Evolutionary conservation across 129 eudicot genomes (phyloP), one percentile per base, ranked within the genome.

Genomic region (Kitagawia praeruptora): DNA sequence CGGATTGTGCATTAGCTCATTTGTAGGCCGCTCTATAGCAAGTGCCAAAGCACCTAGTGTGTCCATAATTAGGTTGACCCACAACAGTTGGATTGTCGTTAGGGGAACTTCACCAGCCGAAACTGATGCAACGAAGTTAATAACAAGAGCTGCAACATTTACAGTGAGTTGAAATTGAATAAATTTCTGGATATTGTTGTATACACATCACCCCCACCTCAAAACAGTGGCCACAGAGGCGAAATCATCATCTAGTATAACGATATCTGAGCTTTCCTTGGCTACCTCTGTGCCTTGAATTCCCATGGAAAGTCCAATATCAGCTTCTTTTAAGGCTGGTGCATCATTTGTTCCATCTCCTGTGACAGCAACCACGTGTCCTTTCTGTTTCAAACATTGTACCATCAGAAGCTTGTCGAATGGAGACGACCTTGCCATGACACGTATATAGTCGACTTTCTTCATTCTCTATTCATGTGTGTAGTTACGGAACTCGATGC

Each of bases 331-430:
- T 0, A 93, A 79, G 8, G 98, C 98, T 0, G 97, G 97, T 14
- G 97, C 97, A 64, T 93, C 98, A 48, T 93, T 93, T n/a, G 97
- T 93, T 18, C 98, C 97, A 13, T 93, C 98, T 0, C 98, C 98
- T 0, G 97, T 93, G 28, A 93, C 97, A 0, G 95, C 98, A 23
- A 93, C 98, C 45, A 93, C 98, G 2, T 91, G 95, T 19, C 98
- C 98, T 74, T 88, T 88, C 38, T 89, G 86, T 82, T 89, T 93
- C 46, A 93, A 69, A 81, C 97, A 93, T 74, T 87, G 89, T 16
- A 93, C 98, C 95, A 93, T 89, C 70, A 93, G 75, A 42, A 91
- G 97, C 86, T 93, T 93, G 84, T 93, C 98, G 13, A 89, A 78
- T 2, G 98, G 98, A 27, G 98, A 89, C 0, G 98, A 91, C 80